A percentile compares a stretch with the other conserved stretches of the same genome.
These are phyloP conservation scores for Metschnikowia rubicola DNA, from an alignment of 805 yeast species.

Conservation along the genomic window DNA sequence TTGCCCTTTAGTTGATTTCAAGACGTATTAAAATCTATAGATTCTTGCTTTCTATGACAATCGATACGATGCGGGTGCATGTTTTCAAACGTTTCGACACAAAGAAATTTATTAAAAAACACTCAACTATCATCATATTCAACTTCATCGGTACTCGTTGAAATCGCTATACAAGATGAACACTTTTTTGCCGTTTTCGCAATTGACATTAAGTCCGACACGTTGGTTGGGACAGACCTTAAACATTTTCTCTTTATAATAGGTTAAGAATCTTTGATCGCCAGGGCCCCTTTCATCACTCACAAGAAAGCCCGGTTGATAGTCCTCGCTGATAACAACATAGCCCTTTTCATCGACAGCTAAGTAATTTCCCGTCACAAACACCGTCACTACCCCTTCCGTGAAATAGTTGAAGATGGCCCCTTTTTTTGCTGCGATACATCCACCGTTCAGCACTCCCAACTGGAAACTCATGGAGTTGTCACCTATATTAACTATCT, in stretches of 20 bases:
- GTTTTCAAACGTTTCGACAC: too few species aligned
- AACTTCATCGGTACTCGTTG: not conserved
- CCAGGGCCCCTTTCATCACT: not conserved
- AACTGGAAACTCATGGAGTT: not conserved
- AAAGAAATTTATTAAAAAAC: too few species aligned
- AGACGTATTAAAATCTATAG: too few species aligned
- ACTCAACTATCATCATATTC: not conserved
- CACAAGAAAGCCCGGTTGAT: not conserved
- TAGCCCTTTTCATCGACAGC: not conserved
- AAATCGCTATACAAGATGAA: not conserved
- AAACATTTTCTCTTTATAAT: not conserved
- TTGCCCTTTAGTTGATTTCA: too few species aligned
- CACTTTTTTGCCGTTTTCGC: not conserved
- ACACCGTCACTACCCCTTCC: not conserved
- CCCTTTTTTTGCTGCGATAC: not conserved
- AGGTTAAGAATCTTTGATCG: not conserved
- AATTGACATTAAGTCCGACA: not conserved
- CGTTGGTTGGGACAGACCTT: not conserved
- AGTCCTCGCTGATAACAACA: not conserved
- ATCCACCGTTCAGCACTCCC: not conserved
- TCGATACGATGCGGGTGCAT: too few species aligned
- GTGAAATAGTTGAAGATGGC: slow-evolving; percentile 2
- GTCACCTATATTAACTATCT: not conserved
- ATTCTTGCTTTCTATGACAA: too few species aligned
- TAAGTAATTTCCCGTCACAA: slow-evolving; percentile 1